phyloP scores from a whole-genome alignment of 225 moss, liverwort and hornwort species.

The Thuidium tamariscinum region DNA sequence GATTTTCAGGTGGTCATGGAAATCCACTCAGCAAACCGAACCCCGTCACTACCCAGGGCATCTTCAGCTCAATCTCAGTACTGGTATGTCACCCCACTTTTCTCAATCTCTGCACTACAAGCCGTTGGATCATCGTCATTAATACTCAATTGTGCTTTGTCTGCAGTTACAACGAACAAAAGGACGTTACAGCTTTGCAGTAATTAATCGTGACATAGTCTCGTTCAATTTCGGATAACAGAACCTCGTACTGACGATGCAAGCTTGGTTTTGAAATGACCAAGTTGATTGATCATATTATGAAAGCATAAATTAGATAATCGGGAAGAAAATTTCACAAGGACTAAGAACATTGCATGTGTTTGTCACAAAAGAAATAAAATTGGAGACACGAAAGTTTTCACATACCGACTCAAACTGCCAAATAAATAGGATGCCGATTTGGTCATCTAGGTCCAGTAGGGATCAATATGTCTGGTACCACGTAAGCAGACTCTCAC shows the following conservation, averaged over 20 bases:
- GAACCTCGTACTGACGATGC: background rate
- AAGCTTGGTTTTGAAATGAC: background rate
- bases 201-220: background rate
- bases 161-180: background rate
- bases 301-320: background rate
- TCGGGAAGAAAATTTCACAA: background rate
- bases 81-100: conserved; percentile 19
- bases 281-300: background rate
- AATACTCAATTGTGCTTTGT: background rate
- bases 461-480: background rate
- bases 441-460: background rate
- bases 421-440: background rate
- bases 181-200: background rate
- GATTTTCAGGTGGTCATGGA: conserved; percentile 75
- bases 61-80: conserved; percentile 57
- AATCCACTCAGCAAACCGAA: conserved; percentile 24
- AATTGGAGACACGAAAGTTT: background rate
- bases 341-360: background rate
- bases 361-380: background rate
- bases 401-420: background rate
- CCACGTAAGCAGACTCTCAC: background rate
- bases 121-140: background rate
- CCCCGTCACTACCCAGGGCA: conserved; percentile 51
- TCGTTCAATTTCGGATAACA: background rate
- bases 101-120: background rate